phyloP scores from a whole-genome alignment of 2,329 filamentous ascomycete species.

The Cordyceps cateniannulata region DNA sequence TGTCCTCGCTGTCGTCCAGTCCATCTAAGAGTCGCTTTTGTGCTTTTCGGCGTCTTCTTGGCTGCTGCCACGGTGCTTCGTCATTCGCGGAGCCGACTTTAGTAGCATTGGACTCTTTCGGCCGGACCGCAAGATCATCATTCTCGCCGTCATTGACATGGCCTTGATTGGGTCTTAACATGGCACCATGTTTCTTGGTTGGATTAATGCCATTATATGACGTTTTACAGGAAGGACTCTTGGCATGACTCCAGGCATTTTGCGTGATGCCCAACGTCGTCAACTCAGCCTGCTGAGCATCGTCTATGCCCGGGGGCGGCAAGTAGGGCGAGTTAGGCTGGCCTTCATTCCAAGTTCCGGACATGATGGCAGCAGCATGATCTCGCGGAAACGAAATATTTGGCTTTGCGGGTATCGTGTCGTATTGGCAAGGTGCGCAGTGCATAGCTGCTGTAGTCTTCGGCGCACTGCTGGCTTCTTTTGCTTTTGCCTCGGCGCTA shows the following conservation, averaged over 20 bases:
- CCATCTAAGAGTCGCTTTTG: slow-evolving; percentile 7
- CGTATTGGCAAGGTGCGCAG: slow-evolving; percentile 27
- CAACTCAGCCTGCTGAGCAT: slow-evolving; percentile 4
- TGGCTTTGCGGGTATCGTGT: slow-evolving; percentile 24
- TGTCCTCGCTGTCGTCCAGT: not conserved
- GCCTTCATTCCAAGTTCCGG: slow-evolving; percentile 56
- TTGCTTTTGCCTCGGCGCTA: slow-evolving; percentile 45
- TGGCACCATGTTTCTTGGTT: not conserved
- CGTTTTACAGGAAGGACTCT: slow-evolving; percentile 5
- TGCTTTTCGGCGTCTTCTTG: slow-evolving; percentile 3
- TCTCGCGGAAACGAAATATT: slow-evolving; percentile 30
- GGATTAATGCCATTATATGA: not conserved
- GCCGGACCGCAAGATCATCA: not conserved
- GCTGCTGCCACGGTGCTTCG: not conserved
- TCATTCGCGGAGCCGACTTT: not conserved
- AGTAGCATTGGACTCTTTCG: not conserved
- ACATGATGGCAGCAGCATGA: slow-evolving; percentile 48
- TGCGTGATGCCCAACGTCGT: not conserved
- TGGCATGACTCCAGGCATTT: slow-evolving; percentile 7
- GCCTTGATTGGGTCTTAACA: not conserved
- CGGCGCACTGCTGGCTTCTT: slow-evolving; percentile 19
- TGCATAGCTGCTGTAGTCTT: slow-evolving; percentile 14
- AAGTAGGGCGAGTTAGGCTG: slow-evolving; percentile 50
- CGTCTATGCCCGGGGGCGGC: slow-evolving; percentile 9
- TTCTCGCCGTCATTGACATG: not conserved